Evolutionary conservation across 1,284 basidiomycete species (phyloP).

Genomic region (Lignosus rhinocerotis): DNA sequence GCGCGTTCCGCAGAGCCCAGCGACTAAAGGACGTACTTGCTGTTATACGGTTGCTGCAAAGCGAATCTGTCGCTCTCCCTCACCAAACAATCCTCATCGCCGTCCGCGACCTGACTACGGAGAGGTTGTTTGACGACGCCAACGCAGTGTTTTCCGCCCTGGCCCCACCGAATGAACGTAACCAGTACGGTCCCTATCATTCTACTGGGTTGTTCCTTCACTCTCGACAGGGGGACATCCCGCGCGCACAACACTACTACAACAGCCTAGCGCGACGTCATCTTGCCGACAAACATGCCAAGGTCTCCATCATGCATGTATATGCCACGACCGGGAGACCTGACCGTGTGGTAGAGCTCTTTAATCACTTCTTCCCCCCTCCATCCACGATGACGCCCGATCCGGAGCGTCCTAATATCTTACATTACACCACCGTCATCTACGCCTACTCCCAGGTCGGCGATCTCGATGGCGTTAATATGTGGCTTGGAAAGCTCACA

Average conservation of each 20-base stretch:
- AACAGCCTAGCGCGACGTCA: conserved; percentile 35
- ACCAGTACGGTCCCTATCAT: conserved; percentile 34
- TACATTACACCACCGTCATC: conserved; percentile 61
- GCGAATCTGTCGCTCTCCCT: conserved; percentile 35
- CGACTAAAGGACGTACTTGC: conserved; percentile 43
- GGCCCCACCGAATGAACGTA: neutral
- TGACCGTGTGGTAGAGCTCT: conserved; percentile 48
- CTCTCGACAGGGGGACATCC: conserved; percentile 50
- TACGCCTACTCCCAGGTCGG: conserved; percentile 52
- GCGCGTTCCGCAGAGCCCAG: conserved; percentile 35
- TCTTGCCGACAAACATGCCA: conserved; percentile 34
- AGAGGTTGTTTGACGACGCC: conserved; percentile 43
- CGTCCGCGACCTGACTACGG: conserved; percentile 47
- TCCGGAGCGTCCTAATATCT: conserved; percentile 40
- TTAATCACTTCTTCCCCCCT: conserved; percentile 54
- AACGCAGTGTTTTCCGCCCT: conserved; percentile 40
- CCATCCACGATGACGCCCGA: conserved; percentile 10
- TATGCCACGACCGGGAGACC: conserved; percentile 49
- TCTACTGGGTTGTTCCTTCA: conserved; percentile 52
- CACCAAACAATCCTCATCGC: conserved; percentile 37
- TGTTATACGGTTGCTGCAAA: conserved; percentile 44
- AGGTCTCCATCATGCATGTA: conserved; percentile 52
- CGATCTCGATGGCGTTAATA: conserved; percentile 52
- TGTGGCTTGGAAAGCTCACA: conserved; percentile 59
- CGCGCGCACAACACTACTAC: conserved; percentile 46